Conservation (phyloP, 129 eudicot species). For the Artemisia argyi region DNA sequence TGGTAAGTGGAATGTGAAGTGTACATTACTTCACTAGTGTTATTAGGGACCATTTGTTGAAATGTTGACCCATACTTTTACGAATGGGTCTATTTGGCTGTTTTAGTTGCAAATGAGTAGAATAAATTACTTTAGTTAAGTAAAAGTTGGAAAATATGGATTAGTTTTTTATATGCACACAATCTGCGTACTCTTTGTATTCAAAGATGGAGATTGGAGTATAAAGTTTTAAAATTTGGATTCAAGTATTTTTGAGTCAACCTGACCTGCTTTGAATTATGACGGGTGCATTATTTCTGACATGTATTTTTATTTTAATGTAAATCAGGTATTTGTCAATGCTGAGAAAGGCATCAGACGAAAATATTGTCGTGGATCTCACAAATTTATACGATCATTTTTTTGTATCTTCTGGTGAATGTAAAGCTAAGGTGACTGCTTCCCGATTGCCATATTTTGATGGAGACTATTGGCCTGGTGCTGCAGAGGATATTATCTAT, state of each 20-base stretch:
- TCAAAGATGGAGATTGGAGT: no score
- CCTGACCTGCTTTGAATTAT: no score
- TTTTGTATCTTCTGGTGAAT: conserved; percentile 75
- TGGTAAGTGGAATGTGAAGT: conserved; percentile 57
- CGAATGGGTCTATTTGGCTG: no score
- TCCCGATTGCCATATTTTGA: conserved; percentile 94
- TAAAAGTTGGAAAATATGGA: no score
- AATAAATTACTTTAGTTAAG: no score
- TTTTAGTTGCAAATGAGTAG: no score
- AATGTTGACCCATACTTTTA: no score
- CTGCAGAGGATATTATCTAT: conserved; percentile 91
- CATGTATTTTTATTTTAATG: conserved; percentile 8
- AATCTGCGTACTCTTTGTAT: no score
- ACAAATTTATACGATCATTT: conserved; percentile 92
- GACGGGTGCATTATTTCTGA: neutral
- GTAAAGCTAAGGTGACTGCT: conserved; percentile 96
- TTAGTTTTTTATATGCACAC: no score
- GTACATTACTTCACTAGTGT: neutral
- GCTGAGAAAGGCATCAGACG: conserved; percentile 86
- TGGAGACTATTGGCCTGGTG: conserved; percentile 99
- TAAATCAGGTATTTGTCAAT: conserved; percentile 77
- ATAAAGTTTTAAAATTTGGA: no score
- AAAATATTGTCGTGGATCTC: conserved; percentile 78
- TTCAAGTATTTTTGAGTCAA: no score
- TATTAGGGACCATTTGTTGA: neutral